Percentiles rank a stretch among this genome's conserved stretches.
phyloP scores from a whole-genome alignment of 345 rosid species.

The Syzygium aqueum region DNA sequence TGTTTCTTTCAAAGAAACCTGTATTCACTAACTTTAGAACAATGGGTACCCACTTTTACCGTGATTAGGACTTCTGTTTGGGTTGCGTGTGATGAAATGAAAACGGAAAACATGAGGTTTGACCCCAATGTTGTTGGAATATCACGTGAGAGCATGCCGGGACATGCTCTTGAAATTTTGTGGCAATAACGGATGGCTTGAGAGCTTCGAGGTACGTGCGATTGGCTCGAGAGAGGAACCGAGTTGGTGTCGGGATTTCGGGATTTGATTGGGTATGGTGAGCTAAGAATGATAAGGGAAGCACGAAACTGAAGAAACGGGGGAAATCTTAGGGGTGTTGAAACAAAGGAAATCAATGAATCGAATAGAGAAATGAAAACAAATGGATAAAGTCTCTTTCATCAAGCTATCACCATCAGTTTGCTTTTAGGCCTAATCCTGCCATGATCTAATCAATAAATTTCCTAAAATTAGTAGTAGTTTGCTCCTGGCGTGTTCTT shows the following conservation, averaged over 20 bases:
- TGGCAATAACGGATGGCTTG: neutral
- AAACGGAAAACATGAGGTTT: neutral
- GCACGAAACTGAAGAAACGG: too few species aligned
- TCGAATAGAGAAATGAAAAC: neutral
- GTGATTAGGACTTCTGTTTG: neutral
- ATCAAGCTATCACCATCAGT: neutral
- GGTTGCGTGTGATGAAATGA: neutral
- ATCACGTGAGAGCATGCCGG: neutral
- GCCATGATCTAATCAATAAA: neutral
- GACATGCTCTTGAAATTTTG: neutral
- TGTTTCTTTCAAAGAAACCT: neutral
- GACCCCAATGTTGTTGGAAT: neutral
- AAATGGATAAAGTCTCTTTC: neutral
- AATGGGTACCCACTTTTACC: neutral
- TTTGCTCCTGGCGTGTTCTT: neutral
- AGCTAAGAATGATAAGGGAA: too few species aligned
- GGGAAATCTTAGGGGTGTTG: too few species aligned
- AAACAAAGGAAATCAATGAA: neutral
- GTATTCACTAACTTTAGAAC: neutral
- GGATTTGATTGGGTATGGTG: too few species aligned
- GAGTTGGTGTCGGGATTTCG: neutral
- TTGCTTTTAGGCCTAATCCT: neutral
- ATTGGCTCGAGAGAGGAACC: neutral
- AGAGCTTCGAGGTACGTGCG: neutral
- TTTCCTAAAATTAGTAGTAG: neutral